Base-by-base conservation (phyloP, 1,139 yeast species). In the Saccharomyces hybrid region DNA sequence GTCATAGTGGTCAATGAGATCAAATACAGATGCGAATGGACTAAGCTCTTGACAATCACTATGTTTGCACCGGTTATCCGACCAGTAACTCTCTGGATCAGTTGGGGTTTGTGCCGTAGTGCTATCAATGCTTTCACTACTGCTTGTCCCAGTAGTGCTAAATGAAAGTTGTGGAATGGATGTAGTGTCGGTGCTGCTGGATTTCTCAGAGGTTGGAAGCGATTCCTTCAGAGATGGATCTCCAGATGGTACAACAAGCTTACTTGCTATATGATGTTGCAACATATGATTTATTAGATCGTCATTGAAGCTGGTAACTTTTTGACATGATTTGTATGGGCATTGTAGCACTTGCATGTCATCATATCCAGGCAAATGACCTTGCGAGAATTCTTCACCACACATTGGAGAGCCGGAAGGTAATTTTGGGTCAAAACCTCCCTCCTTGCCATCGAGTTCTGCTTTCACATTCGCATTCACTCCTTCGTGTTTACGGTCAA, bases 1-100 rank as follows among this genome's bases (percentile, higher is more conserved):
- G 44, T 64, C 67, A 51, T 63, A 64, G 57, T 64, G 68, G 41
- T 62, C 66, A 11, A 64, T 55, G 27, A 64, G 51, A 6, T 55
- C 60, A 32, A 61, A 53, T 2, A 58, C 60, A 9, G 62, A 49
- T 13, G 49, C 31, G 48, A 58, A 59, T 25, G 58, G 55, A 7
- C 19, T 41, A 14, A 27, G 25, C 1, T 44, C 41, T 16, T 25
- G 23, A 26, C 65, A 60, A 46, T 55, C 51, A 0, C n/a, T 13
- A 14, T 60, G 59, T 52, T 54, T 56, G 53, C 67, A 63, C 27
- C 51, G 44, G n/a, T 58, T 52, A 32, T 56, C 55, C 14, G 49
- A 28, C 66, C 66, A 62, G 31, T 48, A 31, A 23, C 41, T 46
- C 52, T 47, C 46, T 32, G 47, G 26, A 25, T 26, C 46, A 19